These are phyloP conservation scores for Termitomyces sp. DNA, from an alignment of 768 basidiomycete genomes.

Conservation along the genomic window DNA sequence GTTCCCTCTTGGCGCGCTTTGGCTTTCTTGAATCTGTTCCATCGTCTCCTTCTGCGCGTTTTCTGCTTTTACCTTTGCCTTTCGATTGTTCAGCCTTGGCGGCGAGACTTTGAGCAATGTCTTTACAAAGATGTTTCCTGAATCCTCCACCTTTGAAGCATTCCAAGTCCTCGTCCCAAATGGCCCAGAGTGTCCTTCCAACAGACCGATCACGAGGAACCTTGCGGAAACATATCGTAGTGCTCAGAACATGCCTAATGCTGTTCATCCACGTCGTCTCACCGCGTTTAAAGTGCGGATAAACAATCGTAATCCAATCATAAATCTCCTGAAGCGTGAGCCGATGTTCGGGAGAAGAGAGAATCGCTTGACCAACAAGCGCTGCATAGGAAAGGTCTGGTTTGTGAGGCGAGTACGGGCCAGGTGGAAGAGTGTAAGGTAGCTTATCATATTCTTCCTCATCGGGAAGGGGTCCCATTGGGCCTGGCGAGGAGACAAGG, in stretches of 20 bases:
- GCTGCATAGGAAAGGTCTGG: constrained; percentile 93
- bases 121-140: constrained; percentile 58
- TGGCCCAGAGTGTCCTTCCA: constrained; percentile 86
- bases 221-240: constrained; percentile 89
- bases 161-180: constrained; percentile 76
- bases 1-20: constrained; percentile 47
- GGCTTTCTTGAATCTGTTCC: constrained; percentile 37
- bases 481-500: constrained; percentile 82
- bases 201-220: constrained; percentile 71
- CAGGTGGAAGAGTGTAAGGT: constrained; percentile 78
- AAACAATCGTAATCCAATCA: constrained; percentile 90
- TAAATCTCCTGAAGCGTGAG: constrained; percentile 96
- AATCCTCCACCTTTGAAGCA: constrained; percentile 87
- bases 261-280: constrained; percentile 99
- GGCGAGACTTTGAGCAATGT: constrained; percentile 36
- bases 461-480: constrained; percentile 61
- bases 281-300: constrained; percentile 89
- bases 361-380: constrained; percentile 91
- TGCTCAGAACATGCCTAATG: constrained; percentile 93
- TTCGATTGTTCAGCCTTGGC: constrained; percentile 30
- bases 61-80: constrained; percentile 33
- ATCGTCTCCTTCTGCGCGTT: constrained; percentile 36
- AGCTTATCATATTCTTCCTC: constrained; percentile 65
- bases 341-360: constrained; percentile 78
- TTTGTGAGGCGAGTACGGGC: constrained; percentile 76